Evolutionary conservation across 768 basidiomycete species (phyloP).

Genomic region (Lactarius akahatsu): DNA sequence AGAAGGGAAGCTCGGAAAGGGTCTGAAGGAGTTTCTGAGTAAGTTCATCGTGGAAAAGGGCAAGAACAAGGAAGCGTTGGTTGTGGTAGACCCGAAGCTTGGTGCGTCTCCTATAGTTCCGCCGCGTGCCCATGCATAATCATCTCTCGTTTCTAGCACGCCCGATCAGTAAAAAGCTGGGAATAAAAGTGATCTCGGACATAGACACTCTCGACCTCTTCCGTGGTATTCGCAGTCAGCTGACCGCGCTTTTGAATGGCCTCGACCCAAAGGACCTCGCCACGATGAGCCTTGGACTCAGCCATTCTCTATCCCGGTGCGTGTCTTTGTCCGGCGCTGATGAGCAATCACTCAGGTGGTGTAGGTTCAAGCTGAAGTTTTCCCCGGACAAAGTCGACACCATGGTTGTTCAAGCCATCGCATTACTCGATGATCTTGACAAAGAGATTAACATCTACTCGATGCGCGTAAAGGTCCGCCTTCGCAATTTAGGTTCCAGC

Average conservation of each 20-base stretch:
- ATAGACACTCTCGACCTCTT: constrained; percentile 73
- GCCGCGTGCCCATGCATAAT: not conserved
- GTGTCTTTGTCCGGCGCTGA: constrained; percentile 29
- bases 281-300: constrained; percentile 96
- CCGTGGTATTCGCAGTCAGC: constrained; percentile 91
- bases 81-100: constrained; percentile 88
- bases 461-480: constrained; percentile 91
- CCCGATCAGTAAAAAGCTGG: constrained; percentile 91
- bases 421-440: constrained; percentile 95
- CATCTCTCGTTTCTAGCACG: constrained; percentile 16
- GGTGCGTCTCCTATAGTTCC: constrained; percentile 49
- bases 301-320: constrained; percentile 93
- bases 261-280: constrained; percentile 91
- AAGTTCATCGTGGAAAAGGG: constrained; percentile 86
- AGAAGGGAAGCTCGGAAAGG: constrained; percentile 89
- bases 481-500: not conserved
- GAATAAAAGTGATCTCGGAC: constrained; percentile 79
- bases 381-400: constrained; percentile 99
- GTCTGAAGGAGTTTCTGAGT: constrained; percentile 89
- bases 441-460: constrained; percentile 99
- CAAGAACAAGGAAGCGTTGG: constrained; percentile 79
- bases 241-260: constrained; percentile 84
- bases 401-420: constrained; percentile 99
- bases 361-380: constrained; percentile 97
- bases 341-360: not conserved